Evolutionary conservation across 352 stramenopile genomes (phyloP).

Genomic region (Globisporangium nodosum): DNA sequence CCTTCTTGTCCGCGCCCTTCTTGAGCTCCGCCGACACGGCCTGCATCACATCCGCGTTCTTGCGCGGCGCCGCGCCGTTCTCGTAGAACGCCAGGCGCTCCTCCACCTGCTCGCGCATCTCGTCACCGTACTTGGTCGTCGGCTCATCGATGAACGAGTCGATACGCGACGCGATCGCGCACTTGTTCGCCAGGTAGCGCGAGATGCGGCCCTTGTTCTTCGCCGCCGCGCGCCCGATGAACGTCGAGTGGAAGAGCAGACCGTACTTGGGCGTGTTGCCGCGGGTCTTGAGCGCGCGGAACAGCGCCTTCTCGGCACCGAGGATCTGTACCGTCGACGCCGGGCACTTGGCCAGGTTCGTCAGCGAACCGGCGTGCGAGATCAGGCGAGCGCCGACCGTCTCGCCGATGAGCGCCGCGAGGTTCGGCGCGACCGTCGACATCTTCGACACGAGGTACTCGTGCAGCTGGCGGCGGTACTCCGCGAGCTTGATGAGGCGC

Average conservation of each 20-base stretch:
- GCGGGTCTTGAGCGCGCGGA: slow-evolving; percentile 99
- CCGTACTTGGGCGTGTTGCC: slow-evolving; percentile 99
- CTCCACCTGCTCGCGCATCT: slow-evolving; percentile 99
- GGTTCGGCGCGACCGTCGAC: slow-evolving; percentile 97
- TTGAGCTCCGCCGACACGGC: slow-evolving; percentile 92
- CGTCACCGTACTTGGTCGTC: slow-evolving; percentile 96
- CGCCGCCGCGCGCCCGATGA: slow-evolving; percentile 97
- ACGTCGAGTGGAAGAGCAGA: slow-evolving; percentile 99
- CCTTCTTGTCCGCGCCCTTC: slow-evolving; percentile 49
- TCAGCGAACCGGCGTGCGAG: slow-evolving; percentile 98
- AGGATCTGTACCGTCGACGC: slow-evolving; percentile 99
- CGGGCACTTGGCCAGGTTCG: slow-evolving; percentile 98
- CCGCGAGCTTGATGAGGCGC: slow-evolving; percentile 97
- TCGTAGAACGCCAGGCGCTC: slow-evolving; percentile 99
- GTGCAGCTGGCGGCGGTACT: slow-evolving; percentile 96
- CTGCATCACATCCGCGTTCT: slow-evolving; percentile 99
- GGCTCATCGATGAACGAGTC: slow-evolving; percentile 98
- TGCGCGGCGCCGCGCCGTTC: slow-evolving; percentile 94
- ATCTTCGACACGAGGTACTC: slow-evolving; percentile 97
- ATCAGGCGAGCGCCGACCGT: slow-evolving; percentile 99
- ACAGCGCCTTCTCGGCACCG: slow-evolving; percentile 99
- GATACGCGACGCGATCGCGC: slow-evolving; percentile 98
- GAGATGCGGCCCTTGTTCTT: slow-evolving; percentile 99
- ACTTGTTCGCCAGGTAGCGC: slow-evolving; percentile 99
- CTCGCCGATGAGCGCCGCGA: slow-evolving; percentile 98